phyloP scores from a whole-genome alignment of 2,329 filamentous ascomycete genomes.

The Byssothecium circinans region DNA sequence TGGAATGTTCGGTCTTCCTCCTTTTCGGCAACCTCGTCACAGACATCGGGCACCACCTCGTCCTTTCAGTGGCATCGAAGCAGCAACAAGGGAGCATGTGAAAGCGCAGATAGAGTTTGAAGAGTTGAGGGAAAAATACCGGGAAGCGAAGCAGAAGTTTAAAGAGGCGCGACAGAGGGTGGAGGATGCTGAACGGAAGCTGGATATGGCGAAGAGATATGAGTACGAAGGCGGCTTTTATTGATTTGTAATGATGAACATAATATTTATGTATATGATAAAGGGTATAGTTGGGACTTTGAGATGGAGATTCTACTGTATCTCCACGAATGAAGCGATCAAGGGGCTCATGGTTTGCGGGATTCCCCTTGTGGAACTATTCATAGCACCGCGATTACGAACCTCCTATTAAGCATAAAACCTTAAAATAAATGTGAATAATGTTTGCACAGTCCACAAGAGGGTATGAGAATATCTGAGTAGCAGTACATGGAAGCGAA shows the following conservation, averaged over 20 bases:
- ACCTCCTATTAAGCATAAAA: too few relatives aligned
- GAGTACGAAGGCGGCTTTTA: neutral
- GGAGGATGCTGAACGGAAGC: constrained; percentile 5
- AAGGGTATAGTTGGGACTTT: too few relatives aligned
- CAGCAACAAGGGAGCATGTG: constrained; percentile 19
- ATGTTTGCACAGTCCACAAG: too few relatives aligned
- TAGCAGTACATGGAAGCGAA: too few relatives aligned
- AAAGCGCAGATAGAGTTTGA: constrained; percentile 16
- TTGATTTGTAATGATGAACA: neutral
- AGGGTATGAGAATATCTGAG: too few relatives aligned
- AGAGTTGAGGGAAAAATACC: constrained; percentile 19
- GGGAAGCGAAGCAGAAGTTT: constrained; percentile 19
- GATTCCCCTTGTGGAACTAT: too few relatives aligned
- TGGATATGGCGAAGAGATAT: neutral
- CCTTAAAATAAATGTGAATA: too few relatives aligned
- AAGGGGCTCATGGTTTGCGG: too few relatives aligned
- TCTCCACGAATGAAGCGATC: too few relatives aligned
- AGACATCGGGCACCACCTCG: neutral
- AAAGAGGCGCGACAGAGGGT: constrained; percentile 15
- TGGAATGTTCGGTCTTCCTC: too few relatives aligned
- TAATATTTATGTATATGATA: neutral
- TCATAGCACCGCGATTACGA: too few relatives aligned
- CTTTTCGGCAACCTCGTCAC: neutral
- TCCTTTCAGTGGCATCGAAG: constrained; percentile 11
- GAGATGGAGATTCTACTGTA: too few relatives aligned